A percentile compares a stretch with the other conserved stretches of the same genome.
These are phyloP conservation scores for Suillus spraguei DNA, from an alignment of 768 basidiomycete genomes.

Conservation along the genomic window DNA sequence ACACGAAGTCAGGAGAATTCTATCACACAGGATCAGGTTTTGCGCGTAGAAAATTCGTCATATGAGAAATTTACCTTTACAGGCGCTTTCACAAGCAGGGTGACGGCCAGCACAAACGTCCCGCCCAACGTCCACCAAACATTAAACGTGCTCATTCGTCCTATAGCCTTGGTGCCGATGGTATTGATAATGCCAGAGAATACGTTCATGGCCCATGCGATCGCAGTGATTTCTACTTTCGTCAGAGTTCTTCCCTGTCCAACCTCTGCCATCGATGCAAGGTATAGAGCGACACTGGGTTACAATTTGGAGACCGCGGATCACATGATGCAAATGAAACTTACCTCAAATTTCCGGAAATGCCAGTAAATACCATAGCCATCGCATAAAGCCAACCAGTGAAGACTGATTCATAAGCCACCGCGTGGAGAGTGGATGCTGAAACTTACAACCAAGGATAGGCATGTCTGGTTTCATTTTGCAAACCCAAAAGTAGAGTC, in stretches of 20 bases:
- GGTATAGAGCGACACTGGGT: constrained; percentile 50
- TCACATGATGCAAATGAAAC: not conserved
- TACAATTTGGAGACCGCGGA: not conserved
- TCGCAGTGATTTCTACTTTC: constrained; percentile 50
- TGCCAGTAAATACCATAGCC: constrained; percentile 60
- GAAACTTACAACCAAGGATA: constrained; percentile 51
- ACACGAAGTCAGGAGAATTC: constrained; percentile 56
- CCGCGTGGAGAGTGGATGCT: not conserved
- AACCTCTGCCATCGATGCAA: constrained; percentile 56
- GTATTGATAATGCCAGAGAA: constrained; percentile 57
- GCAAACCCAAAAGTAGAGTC: constrained; percentile 66
- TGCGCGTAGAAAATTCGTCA: constrained; percentile 17
- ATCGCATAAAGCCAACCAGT: constrained; percentile 64
- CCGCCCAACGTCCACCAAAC: constrained; percentile 66
- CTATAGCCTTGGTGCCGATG: constrained; percentile 57
- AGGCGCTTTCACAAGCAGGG: constrained; percentile 58
- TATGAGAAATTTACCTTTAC: constrained; percentile 41
- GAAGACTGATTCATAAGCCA: constrained; percentile 25
- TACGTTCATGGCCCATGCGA: constrained; percentile 62
- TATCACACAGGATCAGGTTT: constrained; percentile 21
- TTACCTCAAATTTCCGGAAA: constrained; percentile 58
- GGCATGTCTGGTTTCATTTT: constrained; percentile 58
- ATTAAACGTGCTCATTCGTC: constrained; percentile 55
- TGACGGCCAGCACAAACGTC: constrained; percentile 55
- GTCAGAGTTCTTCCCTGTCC: constrained; percentile 46